These are phyloP conservation scores for Acacia concinna DNA, from an alignment of 331 rosid genomes.

Conservation along the genomic window DNA sequence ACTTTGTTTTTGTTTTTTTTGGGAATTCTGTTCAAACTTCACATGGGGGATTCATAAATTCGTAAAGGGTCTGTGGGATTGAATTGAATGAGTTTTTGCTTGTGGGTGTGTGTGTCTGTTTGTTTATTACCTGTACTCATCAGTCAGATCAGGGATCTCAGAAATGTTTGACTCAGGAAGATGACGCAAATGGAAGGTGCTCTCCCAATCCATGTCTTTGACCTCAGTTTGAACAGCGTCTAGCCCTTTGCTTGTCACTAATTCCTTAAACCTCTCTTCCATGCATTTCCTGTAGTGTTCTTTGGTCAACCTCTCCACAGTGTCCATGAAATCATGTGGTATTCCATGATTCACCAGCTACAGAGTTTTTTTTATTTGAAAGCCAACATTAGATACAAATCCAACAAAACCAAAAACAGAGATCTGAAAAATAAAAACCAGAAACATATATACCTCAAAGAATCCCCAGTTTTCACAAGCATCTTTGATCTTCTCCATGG, in stretches of 20 bases:
- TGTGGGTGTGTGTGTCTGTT: background rate
- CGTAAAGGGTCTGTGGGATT: background rate
- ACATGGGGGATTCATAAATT: background rate
- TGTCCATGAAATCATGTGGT: conserved; percentile 68
- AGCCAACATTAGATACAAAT: background rate
- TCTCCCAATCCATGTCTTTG: conserved; percentile 87
- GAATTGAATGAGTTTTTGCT: no score
- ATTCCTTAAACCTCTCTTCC: conserved; percentile 80
- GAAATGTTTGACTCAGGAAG: conserved; percentile 77
- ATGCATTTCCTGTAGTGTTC: conserved; percentile 73
- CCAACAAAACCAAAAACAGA: background rate
- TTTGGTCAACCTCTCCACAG: conserved; percentile 72
- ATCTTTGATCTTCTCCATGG: conserved; percentile 71
- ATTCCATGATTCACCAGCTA: conserved; percentile 78
- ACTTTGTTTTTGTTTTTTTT: background rate
- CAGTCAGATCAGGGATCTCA: conserved; percentile 73
- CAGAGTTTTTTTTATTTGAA: conserved; percentile 36
- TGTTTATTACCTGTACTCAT: conserved; percentile 57
- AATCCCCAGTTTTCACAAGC: conserved; percentile 97
- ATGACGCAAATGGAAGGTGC: conserved; percentile 76
- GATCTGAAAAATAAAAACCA: background rate
- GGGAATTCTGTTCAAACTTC: background rate
- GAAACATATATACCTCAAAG: conserved; percentile 65
- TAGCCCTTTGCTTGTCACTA: conserved; percentile 65
- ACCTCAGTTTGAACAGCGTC: conserved; percentile 72